These are phyloP conservation scores for Fusarium sp. DNA, from an alignment of 2,329 filamentous ascomycete genomes.

Conservation along the genomic window DNA sequence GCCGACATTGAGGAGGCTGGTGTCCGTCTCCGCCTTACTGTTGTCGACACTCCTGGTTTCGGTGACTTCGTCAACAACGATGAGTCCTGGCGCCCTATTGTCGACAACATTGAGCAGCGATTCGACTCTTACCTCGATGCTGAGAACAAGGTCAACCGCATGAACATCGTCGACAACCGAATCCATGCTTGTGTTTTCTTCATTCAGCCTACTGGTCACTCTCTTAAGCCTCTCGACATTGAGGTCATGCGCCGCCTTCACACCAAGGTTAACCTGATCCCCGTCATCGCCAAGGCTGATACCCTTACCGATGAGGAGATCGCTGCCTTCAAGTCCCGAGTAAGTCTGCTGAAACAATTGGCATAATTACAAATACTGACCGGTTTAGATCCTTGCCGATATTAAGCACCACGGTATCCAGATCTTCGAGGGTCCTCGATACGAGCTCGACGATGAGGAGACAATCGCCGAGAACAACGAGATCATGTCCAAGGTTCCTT, in stretches of 20 bases:
- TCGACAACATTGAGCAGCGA: slow-evolving; percentile 99
- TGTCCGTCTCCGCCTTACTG: slow-evolving; percentile 93
- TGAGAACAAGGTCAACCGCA: slow-evolving; percentile 99
- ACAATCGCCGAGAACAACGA: slow-evolving; percentile 99
- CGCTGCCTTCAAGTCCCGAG: slow-evolving; percentile 91
- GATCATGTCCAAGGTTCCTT: slow-evolving; percentile 99
- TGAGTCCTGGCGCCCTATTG: slow-evolving; percentile 98
- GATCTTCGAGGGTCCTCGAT: slow-evolving; percentile 98
- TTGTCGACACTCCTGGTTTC: slow-evolving; percentile 97
- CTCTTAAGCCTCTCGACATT: slow-evolving; percentile 96
- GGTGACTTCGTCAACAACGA: slow-evolving; percentile 99
- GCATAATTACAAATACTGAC: slow-evolving; percentile 22
- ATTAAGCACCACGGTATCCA: slow-evolving; percentile 98
- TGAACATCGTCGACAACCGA: slow-evolving; percentile 99
- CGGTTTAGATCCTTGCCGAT: slow-evolving; percentile 85
- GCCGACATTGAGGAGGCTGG: slow-evolving; percentile 98
- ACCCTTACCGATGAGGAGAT: slow-evolving; percentile 98
- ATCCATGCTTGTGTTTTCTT: slow-evolving; percentile 99
- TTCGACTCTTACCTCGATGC: slow-evolving; percentile 98
- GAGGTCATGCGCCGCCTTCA: slow-evolving; percentile 99
- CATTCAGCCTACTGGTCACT: slow-evolving; percentile 98
- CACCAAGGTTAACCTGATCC: slow-evolving; percentile 99
- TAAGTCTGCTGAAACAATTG: slow-evolving; percentile 63
- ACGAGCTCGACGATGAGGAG: slow-evolving; percentile 99
- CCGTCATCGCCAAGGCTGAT: slow-evolving; percentile 98